These are phyloP conservation scores for Pleoardoris graminearum DNA, from an alignment of 2,329 filamentous ascomycete species.

Conservation along the genomic window DNA sequence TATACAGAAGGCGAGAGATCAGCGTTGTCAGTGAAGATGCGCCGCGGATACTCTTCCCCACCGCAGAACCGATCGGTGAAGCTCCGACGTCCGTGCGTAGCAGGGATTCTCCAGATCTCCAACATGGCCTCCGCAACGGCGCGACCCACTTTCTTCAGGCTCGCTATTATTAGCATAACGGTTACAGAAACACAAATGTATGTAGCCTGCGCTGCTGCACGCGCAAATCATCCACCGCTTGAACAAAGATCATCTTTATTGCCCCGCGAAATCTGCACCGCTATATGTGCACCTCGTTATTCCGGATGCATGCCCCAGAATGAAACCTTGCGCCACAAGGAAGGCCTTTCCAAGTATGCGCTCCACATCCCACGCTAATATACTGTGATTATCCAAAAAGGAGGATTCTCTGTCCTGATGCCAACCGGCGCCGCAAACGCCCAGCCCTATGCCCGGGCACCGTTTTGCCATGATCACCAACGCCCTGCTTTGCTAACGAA, in stretches of 20 bases:
- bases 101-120: not conserved
- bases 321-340: not conserved
- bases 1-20: not conserved
- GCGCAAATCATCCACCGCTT: too few species aligned
- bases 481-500: slow-evolving; percentile 15
- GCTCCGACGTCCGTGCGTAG: not conserved
- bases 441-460: not conserved
- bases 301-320: not conserved
- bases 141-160: not conserved
- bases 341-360: not conserved
- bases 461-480: slow-evolving; percentile 7
- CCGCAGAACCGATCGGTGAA: not conserved
- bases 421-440: not conserved
- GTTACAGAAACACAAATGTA: not conserved
- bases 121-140: not conserved
- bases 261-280: too few species aligned
- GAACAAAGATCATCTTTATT: too few species aligned
- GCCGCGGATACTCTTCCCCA: not conserved
- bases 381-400: not conserved
- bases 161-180: not conserved
- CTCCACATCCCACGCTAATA: not conserved
- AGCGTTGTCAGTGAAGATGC: not conserved
- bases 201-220: too few species aligned
- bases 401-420: not conserved
- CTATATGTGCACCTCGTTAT: too few species aligned